These are phyloP conservation scores for Saturnispora bothae DNA, from an alignment of 805 yeast species.

Conservation along the genomic window DNA sequence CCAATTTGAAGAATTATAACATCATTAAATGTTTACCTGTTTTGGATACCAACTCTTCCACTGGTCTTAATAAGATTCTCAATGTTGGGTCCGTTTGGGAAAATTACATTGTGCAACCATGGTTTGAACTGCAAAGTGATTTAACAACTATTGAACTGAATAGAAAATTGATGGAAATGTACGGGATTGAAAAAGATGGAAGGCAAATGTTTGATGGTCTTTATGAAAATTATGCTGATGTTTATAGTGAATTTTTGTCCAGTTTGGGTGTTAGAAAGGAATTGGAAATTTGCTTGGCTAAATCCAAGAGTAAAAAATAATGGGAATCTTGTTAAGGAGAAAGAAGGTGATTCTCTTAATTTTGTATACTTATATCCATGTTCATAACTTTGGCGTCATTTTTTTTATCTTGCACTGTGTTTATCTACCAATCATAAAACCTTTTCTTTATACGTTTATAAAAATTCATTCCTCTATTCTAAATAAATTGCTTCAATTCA, in stretches of 20 bases:
- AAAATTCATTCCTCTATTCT: background rate
- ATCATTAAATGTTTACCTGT: constrained; percentile 37
- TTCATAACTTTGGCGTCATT: background rate
- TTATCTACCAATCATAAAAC: background rate
- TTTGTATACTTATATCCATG: background rate
- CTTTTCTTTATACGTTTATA: background rate
- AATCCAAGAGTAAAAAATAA: constrained; percentile 6
- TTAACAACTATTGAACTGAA: constrained; percentile 13
- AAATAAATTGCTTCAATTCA: constrained; percentile 40
- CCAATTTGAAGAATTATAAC: constrained; percentile 32
- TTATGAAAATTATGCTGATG: background rate
- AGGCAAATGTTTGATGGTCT: constrained; percentile 10
- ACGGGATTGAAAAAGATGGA: constrained; percentile 11
- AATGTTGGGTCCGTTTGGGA: constrained; percentile 1
- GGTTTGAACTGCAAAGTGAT: constrained; percentile 12
- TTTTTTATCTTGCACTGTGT: too few relatives aligned
- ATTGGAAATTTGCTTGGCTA: constrained; percentile 12
- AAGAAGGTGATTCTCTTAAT: background rate
- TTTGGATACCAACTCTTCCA: constrained; percentile 43
- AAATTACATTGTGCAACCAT: constrained; percentile 7
- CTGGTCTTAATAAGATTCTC: constrained; percentile 30
- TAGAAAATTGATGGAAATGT: constrained; percentile 15
- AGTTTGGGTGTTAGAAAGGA: constrained; percentile 8
- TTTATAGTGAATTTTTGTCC: background rate
- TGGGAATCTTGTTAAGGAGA: background rate